Conservation (phyloP, 495 filamentous ascomycete species). For the Penicillium silybi region DNA sequence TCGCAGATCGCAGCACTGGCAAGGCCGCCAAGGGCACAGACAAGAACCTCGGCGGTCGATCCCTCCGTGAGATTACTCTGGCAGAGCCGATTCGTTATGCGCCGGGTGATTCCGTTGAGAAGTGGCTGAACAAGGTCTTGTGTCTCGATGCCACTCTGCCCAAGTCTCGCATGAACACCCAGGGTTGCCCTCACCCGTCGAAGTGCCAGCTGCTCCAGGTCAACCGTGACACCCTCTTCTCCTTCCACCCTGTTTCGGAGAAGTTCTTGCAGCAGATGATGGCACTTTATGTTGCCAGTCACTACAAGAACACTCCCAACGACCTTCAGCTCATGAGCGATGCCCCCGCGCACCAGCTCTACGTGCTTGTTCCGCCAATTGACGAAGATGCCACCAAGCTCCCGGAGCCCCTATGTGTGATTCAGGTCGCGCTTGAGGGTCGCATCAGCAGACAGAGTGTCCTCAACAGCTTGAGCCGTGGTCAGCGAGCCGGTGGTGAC, state of each 20-base stretch:
- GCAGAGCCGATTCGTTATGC: constrained; percentile 93
- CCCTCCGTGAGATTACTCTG: constrained; percentile 88
- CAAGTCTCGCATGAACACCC: constrained; percentile 65
- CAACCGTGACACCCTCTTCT: constrained; percentile 96
- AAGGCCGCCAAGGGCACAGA: constrained; percentile 62
- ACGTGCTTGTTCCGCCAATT: constrained; percentile 87
- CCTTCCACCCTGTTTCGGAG: constrained; percentile 94
- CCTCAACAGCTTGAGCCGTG: constrained; percentile 79
- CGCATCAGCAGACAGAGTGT: constrained; percentile 92
- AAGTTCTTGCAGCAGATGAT: constrained; percentile 99
- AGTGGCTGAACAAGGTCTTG: constrained; percentile 92
- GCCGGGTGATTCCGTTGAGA: constrained; percentile 85
- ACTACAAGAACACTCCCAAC: constrained; percentile 98
- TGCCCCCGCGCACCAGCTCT: constrained; percentile 94
- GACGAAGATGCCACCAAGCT: constrained; percentile 70
- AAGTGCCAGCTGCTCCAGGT: constrained; percentile 88
- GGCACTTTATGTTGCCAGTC: constrained; percentile 93
- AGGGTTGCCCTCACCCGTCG: constrained; percentile 84
- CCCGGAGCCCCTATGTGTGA: constrained; percentile 90
- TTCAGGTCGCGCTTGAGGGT: constrained; percentile 93
- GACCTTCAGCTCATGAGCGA: constrained; percentile 98
- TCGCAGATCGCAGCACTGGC: constrained; percentile 70
- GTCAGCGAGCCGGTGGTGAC: constrained; percentile 87
- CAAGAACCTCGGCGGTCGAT: constrained; percentile 62
- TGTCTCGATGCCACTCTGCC: constrained; percentile 90